Evolutionary conservation across 345 rosid species (phyloP), one percentile per base, ranked within the genome.

Genomic region (Punica granatum): DNA sequence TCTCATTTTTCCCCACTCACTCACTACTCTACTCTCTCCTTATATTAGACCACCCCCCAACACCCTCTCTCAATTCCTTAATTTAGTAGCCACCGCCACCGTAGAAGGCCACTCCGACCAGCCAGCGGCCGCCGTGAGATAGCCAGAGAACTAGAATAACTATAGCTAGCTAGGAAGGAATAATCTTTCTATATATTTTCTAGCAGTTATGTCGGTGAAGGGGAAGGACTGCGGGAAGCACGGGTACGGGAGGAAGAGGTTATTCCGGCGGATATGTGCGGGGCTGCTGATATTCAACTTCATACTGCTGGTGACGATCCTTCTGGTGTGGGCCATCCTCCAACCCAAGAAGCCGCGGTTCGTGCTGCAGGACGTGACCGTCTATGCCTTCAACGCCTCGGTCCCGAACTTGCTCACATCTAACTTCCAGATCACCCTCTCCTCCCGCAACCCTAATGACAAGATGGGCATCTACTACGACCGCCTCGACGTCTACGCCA

Each of bases 281-380:
- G 77, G 84, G 0, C 77, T 95, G 65, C 68, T 85, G 34, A 23
- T 90, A 74, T 73, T 86, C 85, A 51, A 74, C 74, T 74, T 90
- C 76, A 31, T 90, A 11, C 77, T 71, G 64, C 80, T 90, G 1
- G 30, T 90, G 69, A 78, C 78, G 2, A 74, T 92, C 74, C 87
- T 95, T 70, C 71, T 95, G 11, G 63, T 84, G 14, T 95, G 97
- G 97, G 97, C 97, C 69, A 80, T 92, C 67, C 92, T 92, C 73
- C 90, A 82, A 23, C 99, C 99, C 1, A 54, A 71, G 21, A 95
- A 95, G 41, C 99, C 98, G n/a, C 68, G 66, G 0, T 92, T 95
- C 85, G 5, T 84, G 77, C 86, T 95, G 77, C 98, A 90, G 75
- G 97, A 95, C 83, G 90, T 85, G 74, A 95, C 98, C 76, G 90